These are phyloP conservation scores for Flaveria robusta DNA, from an alignment of 129 eudicot genomes.

Conservation along the genomic window DNA sequence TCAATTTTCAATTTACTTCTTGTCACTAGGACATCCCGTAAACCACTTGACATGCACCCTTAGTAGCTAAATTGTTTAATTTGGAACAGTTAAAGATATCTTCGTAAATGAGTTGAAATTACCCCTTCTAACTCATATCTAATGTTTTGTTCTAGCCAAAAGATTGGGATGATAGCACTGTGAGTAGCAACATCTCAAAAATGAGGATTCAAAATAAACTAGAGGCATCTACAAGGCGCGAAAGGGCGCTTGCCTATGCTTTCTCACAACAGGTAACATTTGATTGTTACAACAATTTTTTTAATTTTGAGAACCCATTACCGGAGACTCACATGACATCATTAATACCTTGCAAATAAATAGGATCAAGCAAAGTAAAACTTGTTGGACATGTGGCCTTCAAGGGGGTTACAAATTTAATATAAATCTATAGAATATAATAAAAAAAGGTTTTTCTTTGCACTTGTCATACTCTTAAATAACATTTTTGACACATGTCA, in stretches of 20 bases:
- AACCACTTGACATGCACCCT: not conserved
- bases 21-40: not conserved
- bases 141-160: conserved; percentile 48
- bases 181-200: conserved; percentile 70
- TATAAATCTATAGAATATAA: no score
- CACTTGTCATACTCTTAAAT: no score
- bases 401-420: no score
- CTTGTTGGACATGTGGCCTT: not conserved
- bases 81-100: not conserved
- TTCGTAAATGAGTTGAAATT: not conserved
- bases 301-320: no score
- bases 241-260: conserved; percentile 93
- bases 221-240: conserved; percentile 90
- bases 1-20: not conserved
- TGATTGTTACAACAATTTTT: no score
- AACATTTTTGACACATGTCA: no score
- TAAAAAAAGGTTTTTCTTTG: no score
- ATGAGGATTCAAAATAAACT: conserved; percentile 68
- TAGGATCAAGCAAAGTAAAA: not conserved
- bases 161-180: conserved; percentile 90
- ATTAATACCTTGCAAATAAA: no score
- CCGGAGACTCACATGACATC: not conserved
- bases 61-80: not conserved
- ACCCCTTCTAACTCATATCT: not conserved
- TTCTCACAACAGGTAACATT: conserved; percentile 82